Base-by-base conservation (phyloP, 1,139 yeast species). In the Zygosaccharomyces pseudobailii region DNA sequence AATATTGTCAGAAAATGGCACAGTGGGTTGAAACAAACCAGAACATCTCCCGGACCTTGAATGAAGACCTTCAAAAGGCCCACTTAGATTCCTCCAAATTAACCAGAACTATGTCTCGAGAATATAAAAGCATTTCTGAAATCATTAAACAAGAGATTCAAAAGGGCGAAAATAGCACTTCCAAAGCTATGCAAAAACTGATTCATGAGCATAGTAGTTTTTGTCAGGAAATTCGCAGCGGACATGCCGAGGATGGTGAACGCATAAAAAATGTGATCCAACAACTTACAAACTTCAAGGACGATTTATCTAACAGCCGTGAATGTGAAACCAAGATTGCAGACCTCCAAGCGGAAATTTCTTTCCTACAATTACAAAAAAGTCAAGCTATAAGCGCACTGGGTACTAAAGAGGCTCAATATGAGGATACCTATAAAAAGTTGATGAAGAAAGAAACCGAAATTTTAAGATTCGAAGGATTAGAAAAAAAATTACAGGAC, bases 391-490 rank as follows among this genome's bases (percentile, higher is more conserved):
- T 62, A 30, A 44, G 55, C 9, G 31, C 55, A 5, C 43, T 62
- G n/a, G 65, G 64, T 8, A 52, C 57, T 8, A 62, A 61, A 49
- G 65, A 63, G 40, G 63, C 62, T 2, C 64, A 63, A 38, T 55
- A 51, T 32, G 66, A 62, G 13, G 64, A 60, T 10, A 34, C 56
- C 2, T 35, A 37, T 10, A 45, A 47, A 28, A 42, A 50, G n/a
- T n/a, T 54, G 3, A 49, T 50, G 17, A 44, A 39, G 7, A 50
- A 55, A 31, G 49, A 44, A 9, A 43, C 50, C 5, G 47, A 49
- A 32, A 28, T 55, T 1, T 47, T 51, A 3, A 47, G 46, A 9
- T 33, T 44, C 5, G 32, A 37, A 19, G 49, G 48, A 17, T 25
- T 24, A 9, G 49, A 48, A 20, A 30, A 36, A 5, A 39, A 42